A percentile compares a stretch with the other conserved stretches of the same genome.
Conservation (phyloP, 768 basidiomycete genomes). For the Pleurotus sapidus region DNA sequence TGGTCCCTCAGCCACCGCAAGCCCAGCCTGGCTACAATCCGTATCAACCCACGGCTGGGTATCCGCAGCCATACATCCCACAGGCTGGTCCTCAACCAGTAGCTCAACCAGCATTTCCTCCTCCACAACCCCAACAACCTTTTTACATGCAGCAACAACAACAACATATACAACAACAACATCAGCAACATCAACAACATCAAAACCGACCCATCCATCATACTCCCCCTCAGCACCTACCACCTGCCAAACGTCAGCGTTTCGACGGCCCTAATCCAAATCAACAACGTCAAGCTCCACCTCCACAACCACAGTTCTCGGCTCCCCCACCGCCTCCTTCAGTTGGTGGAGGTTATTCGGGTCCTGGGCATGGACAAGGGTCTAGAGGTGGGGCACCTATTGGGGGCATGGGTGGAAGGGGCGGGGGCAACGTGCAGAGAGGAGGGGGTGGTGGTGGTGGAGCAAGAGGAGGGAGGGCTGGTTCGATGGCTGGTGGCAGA, state of each 20-base stretch:
- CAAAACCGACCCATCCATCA: slow-evolving; percentile 56
- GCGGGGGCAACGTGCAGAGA: slow-evolving; percentile 22
- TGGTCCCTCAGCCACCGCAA: slow-evolving; percentile 52
- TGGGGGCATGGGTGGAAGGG: slow-evolving; percentile 41
- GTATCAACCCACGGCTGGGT: slow-evolving; percentile 68
- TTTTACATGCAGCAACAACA: slow-evolving; percentile 38
- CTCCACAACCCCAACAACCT: slow-evolving; percentile 44
- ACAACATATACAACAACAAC: slow-evolving; percentile 44
- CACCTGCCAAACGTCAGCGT: slow-evolving; percentile 87
- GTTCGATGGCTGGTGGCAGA: slow-evolving; percentile 29
- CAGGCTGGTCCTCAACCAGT: slow-evolving; percentile 55
- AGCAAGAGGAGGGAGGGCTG: slow-evolving; percentile 31
- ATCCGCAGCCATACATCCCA: slow-evolving; percentile 65
- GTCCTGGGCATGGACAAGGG: slow-evolving; percentile 26
- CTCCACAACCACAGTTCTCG: slow-evolving; percentile 67
- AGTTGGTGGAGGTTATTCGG: slow-evolving; percentile 33
- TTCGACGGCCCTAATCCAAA: slow-evolving; percentile 75
- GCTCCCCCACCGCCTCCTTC: slow-evolving; percentile 49
- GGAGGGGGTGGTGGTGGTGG: slow-evolving; percentile 37
- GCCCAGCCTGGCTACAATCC: slow-evolving; percentile 69
- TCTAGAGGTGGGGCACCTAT: slow-evolving; percentile 49
- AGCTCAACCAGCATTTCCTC: slow-evolving; percentile 47
- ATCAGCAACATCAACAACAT: slow-evolving; percentile 39
- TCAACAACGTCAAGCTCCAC: slow-evolving; percentile 49
- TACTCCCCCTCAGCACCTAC: slow-evolving; percentile 74